Percentiles rank a stretch among this genome's conserved stretches.
phyloP scores from a whole-genome alignment of 768 basidiomycete genomes.

The Rhizopogon salebrosus region DNA sequence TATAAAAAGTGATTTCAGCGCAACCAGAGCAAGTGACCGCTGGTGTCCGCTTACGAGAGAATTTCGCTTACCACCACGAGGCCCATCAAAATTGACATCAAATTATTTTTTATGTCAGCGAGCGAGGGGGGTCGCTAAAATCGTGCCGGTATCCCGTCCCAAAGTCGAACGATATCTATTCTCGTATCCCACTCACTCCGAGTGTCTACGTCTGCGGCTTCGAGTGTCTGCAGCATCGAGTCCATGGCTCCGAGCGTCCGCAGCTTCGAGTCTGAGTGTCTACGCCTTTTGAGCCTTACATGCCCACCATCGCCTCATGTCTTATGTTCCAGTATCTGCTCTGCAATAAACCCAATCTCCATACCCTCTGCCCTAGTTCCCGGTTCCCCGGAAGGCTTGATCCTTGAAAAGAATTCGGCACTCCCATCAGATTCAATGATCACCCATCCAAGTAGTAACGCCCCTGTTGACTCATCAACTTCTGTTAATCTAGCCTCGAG shows the following conservation, averaged over 20 bases:
- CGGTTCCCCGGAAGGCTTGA: slow-evolving; percentile 1
- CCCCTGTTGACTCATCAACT: neutral
- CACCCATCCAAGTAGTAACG: neutral
- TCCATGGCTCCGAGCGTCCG: too few relatives aligned
- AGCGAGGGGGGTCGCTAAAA: too few relatives aligned
- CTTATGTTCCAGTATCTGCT: neutral
- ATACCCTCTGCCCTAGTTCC: neutral
- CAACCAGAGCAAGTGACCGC: too few relatives aligned
- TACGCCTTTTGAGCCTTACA: too few relatives aligned
- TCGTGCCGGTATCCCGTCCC: too few relatives aligned
- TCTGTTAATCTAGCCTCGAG: neutral
- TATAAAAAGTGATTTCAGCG: neutral
- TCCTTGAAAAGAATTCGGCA: neutral
- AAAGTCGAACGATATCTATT: too few relatives aligned
- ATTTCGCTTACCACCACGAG: neutral
- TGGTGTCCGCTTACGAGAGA: neutral
- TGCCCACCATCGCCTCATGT: neutral
- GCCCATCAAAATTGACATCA: neutral
- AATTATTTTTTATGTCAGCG: neutral
- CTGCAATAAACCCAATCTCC: neutral
- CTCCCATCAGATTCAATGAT: neutral
- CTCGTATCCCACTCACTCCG: too few relatives aligned
- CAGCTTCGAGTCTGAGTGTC: too few relatives aligned
- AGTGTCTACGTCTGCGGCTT: too few relatives aligned
- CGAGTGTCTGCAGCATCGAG: too few relatives aligned